Evolutionary conservation across 192 early-diverging fungal genomes (phyloP).

Genomic region (Coemansia sp.): DNA sequence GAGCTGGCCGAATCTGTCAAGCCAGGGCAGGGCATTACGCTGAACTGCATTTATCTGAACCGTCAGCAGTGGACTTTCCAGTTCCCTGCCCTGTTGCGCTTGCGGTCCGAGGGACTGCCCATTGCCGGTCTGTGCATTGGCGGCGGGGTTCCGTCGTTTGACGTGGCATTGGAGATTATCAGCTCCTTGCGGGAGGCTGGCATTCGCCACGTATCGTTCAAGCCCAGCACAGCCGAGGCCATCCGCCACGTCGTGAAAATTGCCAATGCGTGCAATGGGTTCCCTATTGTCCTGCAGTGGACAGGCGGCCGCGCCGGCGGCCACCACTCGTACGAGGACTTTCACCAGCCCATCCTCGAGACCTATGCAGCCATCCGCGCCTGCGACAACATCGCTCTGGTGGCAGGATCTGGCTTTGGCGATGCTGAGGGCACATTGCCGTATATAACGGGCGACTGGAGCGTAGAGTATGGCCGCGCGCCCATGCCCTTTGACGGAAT

Average conservation of each 20-base stretch:
- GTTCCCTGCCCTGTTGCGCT: slow-evolving; percentile 68
- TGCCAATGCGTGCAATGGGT: slow-evolving; percentile 70
- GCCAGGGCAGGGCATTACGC: slow-evolving; percentile 80
- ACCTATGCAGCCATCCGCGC: slow-evolving; percentile 66
- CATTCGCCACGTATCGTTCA: slow-evolving; percentile 74
- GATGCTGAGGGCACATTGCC: slow-evolving; percentile 78
- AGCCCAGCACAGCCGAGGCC: slow-evolving; percentile 70
- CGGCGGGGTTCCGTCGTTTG: slow-evolving; percentile 84
- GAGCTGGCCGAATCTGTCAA: slow-evolving; percentile 64
- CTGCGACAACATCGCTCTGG: slow-evolving; percentile 71
- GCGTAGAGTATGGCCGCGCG: slow-evolving; percentile 64
- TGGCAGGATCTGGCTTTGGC: slow-evolving; percentile 91
- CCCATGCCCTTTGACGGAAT: slow-evolving; percentile 97
- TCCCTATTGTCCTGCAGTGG: slow-evolving; percentile 90
- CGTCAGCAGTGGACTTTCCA: slow-evolving; percentile 82
- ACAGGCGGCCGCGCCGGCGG: slow-evolving; percentile 93
- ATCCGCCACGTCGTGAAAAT: slow-evolving; percentile 82
- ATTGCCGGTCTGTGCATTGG: slow-evolving; percentile 88
- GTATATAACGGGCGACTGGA: slow-evolving; percentile 94
- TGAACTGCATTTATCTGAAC: slow-evolving; percentile 90
- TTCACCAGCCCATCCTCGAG: slow-evolving; percentile 80
- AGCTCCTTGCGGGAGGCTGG: slow-evolving; percentile 64
- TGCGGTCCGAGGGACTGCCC: slow-evolving; percentile 80
- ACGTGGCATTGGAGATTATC: slow-evolving; percentile 79
- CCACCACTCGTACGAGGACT: slow-evolving; percentile 95